Base-by-base conservation (phyloP, 164 flowering plant genomes). In the Tetrastigma voinierianum region DNA sequence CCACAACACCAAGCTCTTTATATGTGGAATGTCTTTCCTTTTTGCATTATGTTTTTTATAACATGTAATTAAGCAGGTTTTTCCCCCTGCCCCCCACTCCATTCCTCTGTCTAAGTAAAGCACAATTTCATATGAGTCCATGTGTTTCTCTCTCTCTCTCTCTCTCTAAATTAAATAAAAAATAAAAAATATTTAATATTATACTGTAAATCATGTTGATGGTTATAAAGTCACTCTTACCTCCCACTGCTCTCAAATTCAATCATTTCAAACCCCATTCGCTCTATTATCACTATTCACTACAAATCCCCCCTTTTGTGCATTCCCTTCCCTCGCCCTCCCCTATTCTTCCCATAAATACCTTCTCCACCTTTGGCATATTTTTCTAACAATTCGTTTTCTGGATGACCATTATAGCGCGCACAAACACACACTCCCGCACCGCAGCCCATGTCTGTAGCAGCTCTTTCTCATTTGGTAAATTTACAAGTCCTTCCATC, bases 371-470 rank as follows among this genome's bases (percentile, higher is more conserved):
- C 58, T 47, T 57, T 46, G 20, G 48, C 20, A 67, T 59, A 58
- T 12, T 51, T 25, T 57, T 61, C 54, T 49, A 55, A 53, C 74
- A 48, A 58, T 40, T 59, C 23, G 1, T 57, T 19, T 6, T 46
- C n/a, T n/a, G n/a, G n/a, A 21, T 13, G 2, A 19, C 2, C 49
- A 21, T 17, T 53, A 14, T 10, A 51, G 17, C 23, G n/a, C n/a
- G n/a, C n/a, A n/a, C n/a, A n/a, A n/a, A n/a, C n/a, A 61, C 17
- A 62, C n/a, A 46, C 16, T 16, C 4, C 44, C 44, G 43, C 13
- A 2, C 55, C n/a, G n/a, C n/a, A n/a, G n/a, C n/a, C 74, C 72
- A 85, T 85, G 89, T 82, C 90, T 59, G 65, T 69, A 65, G 62
- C 75, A 62, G 74, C 64, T 9, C 48, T 63, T 23, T 20, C 74